phyloP scores from a whole-genome alignment of 495 filamentous ascomycete species.

The Bathelium albidoporum region DNA sequence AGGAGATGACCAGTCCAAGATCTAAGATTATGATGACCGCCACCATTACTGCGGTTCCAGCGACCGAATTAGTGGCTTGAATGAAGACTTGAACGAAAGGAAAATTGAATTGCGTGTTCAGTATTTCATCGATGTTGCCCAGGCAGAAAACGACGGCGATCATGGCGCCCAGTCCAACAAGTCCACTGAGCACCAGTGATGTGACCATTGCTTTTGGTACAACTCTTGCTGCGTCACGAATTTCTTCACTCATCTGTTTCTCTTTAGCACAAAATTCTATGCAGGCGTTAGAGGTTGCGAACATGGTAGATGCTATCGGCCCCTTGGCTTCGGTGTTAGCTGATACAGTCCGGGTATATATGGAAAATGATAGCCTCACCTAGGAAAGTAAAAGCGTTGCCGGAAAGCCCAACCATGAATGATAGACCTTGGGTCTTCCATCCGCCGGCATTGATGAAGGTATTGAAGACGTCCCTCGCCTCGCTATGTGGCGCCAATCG shows the following conservation, averaged over 20 bases:
- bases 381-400: slow-evolving; percentile 8
- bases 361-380: neutral
- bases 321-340: too few relatives aligned
- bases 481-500: slow-evolving; percentile 8
- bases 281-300: neutral
- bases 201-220: slow-evolving; percentile 11
- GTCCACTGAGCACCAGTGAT: slow-evolving; percentile 11
- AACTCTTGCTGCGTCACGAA: slow-evolving; percentile 9
- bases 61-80: neutral
- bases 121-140: neutral
- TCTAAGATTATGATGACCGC: slow-evolving; percentile 6
- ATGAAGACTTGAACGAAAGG: neutral
- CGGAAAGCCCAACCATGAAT: slow-evolving; percentile 11
- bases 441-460: slow-evolving; percentile 17
- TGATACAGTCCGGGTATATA: too few relatives aligned
- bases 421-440: slow-evolving; percentile 13
- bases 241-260: slow-evolving; percentile 11
- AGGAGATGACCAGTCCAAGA: slow-evolving; percentile 3
- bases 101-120: neutral
- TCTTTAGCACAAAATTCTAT: neutral
- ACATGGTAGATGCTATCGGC: slow-evolving; percentile 4
- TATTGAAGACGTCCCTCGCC: slow-evolving; percentile 15
- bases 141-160: slow-evolving; percentile 11
- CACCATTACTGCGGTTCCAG: slow-evolving; percentile 18
- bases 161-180: slow-evolving; percentile 10